Conservation (phyloP, 805 yeast genomes). For the Candida corydali region DNA sequence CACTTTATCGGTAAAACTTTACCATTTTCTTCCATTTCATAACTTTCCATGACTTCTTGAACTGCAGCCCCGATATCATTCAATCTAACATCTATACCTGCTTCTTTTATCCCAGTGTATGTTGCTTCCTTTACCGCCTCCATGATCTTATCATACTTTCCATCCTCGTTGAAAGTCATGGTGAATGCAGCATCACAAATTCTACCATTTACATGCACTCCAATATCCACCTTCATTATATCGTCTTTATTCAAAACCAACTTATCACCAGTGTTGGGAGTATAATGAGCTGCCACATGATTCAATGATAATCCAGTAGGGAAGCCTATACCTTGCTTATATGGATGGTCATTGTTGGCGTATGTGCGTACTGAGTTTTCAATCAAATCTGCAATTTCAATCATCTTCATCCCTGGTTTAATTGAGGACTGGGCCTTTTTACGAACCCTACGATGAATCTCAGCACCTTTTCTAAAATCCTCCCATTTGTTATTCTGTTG, state of each 20-base stretch:
- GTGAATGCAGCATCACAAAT: conserved; percentile 96
- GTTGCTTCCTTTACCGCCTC: conserved; percentile 91
- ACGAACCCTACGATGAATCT: conserved; percentile 89
- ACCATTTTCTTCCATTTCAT: conserved; percentile 89
- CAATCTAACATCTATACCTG: conserved; percentile 93
- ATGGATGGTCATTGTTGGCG: conserved; percentile 60
- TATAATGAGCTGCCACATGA: conserved; percentile 95
- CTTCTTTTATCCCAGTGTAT: conserved; percentile 84
- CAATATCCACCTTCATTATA: conserved; percentile 94
- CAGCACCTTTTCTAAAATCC: conserved; percentile 94
- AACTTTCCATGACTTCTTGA: conserved; percentile 96
- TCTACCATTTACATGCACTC: conserved; percentile 92
- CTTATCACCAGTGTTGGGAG: conserved; percentile 94
- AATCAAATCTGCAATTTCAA: conserved; percentile 82
- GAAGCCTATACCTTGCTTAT: conserved; percentile 86
- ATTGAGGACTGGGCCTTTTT: conserved; percentile 68
- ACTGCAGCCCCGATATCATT: conserved; percentile 95
- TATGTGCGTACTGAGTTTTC: conserved; percentile 80
- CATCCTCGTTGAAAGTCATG: conserved; percentile 66
- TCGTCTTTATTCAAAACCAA: conserved; percentile 78
- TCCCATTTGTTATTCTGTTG: conserved; percentile 63
- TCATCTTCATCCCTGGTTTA: conserved; percentile 90
- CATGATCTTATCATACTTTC: conserved; percentile 70
- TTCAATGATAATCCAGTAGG: conserved; percentile 96
- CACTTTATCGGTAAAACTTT: conserved; percentile 80